These are phyloP conservation scores for Hypoxylon sp. DNA, from an alignment of 2,329 filamentous ascomycete species.

Conservation along the genomic window DNA sequence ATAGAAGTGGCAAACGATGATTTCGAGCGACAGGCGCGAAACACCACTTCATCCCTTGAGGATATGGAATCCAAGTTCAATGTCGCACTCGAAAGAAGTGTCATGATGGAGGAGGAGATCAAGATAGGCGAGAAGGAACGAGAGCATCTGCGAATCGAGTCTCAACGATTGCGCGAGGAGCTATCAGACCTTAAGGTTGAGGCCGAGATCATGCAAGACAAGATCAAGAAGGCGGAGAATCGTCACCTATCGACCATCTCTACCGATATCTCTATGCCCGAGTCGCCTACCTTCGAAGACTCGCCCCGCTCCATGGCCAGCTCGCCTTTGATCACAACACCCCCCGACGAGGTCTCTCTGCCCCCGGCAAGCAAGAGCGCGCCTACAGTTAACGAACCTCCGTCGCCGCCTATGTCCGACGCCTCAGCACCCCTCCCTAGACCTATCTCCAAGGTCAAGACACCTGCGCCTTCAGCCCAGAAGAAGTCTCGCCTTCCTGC, in stretches of 20 bases:
- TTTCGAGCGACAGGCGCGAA: slow-evolving; percentile 94
- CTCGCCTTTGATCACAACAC: slow-evolving; percentile 89
- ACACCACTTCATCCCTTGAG: slow-evolving; percentile 94
- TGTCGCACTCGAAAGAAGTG: slow-evolving; percentile 87
- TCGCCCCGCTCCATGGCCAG: slow-evolving; percentile 90
- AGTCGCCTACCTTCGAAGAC: slow-evolving; percentile 78
- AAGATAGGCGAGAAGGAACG: slow-evolving; percentile 91
- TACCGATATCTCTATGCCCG: slow-evolving; percentile 71
- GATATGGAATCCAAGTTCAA: slow-evolving; percentile 98
- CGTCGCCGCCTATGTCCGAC: slow-evolving; percentile 94
- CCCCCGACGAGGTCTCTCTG: slow-evolving; percentile 77
- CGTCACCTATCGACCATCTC: slow-evolving; percentile 70
- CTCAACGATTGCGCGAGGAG: slow-evolving; percentile 90
- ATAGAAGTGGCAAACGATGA: slow-evolving; percentile 99
- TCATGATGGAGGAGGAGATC: slow-evolving; percentile 96
- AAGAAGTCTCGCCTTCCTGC: slow-evolving; percentile 67
- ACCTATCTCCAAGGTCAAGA: slow-evolving; percentile 58
- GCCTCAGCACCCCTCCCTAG: slow-evolving; percentile 72
- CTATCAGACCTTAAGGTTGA: slow-evolving; percentile 94
- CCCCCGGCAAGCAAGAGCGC: slow-evolving; percentile 64
- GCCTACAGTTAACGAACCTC: slow-evolving; percentile 81
- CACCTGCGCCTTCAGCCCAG: slow-evolving; percentile 50
- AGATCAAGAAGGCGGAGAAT: slow-evolving; percentile 78
- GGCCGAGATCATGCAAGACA: slow-evolving; percentile 92
- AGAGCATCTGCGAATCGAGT: slow-evolving; percentile 87